Percentiles rank a stretch among this genome's conserved stretches.
phyloP scores from a whole-genome alignment of 1,139 yeast genomes.

The Petasospora fabianii region DNA sequence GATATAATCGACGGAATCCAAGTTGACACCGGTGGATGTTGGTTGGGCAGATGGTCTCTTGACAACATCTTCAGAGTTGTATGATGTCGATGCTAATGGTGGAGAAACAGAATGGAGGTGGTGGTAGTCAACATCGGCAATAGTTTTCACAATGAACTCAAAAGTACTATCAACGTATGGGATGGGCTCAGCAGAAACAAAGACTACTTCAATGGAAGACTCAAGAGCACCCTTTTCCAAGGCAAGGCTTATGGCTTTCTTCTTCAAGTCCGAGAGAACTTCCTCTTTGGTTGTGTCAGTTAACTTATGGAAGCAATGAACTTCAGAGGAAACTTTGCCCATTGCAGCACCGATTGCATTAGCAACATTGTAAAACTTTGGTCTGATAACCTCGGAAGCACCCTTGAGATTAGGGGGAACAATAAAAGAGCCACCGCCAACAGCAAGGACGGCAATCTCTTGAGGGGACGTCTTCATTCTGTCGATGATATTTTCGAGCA shows the following conservation, averaged over 20 bases:
- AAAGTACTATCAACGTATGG: conserved; percentile 39
- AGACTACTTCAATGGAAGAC: conserved; percentile 32
- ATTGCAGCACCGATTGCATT: conserved; percentile 47
- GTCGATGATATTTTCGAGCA: conserved; percentile 36
- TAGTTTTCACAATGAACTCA: conserved; percentile 34
- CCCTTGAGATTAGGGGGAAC: conserved; percentile 35
- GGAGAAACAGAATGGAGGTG: conserved; percentile 10
- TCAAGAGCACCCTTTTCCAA: conserved; percentile 32
- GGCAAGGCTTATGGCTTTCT: conserved; percentile 26
- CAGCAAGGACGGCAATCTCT: conserved; percentile 37
- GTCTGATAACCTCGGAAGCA: conserved; percentile 36
- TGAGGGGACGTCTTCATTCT: conserved; percentile 39
- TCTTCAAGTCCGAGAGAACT: conserved; percentile 28
- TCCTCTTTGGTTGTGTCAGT: conserved; percentile 27
- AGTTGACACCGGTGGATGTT: too few species aligned
- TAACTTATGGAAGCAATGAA: conserved; percentile 21
- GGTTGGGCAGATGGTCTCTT: too few species aligned
- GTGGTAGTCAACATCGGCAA: conserved; percentile 40
- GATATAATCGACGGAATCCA: conserved; percentile 27
- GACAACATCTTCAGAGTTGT: conserved; percentile 34
- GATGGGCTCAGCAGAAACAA: conserved; percentile 34
- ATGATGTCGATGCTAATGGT: conserved; percentile 1
- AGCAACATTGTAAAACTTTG: conserved; percentile 38
- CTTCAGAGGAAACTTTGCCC: conserved; percentile 34
- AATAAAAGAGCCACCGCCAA: conserved; percentile 43